Evolutionary conservation across 2,329 filamentous ascomycete genomes (phyloP).

Genomic region (Exserohilum rostratum): DNA sequence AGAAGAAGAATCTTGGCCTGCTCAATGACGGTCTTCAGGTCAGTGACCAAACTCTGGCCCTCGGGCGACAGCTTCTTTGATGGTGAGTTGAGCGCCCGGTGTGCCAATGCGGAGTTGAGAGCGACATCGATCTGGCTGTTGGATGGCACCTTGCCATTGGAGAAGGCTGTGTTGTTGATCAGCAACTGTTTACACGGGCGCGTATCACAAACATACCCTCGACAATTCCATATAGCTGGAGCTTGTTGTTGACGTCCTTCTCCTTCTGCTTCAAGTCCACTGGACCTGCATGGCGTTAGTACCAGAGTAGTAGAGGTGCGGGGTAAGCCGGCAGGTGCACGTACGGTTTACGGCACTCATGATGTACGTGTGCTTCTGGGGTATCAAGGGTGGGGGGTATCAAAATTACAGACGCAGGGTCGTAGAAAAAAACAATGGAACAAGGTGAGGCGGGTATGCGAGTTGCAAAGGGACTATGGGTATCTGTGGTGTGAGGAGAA

Average conservation of each 20-base stretch:
- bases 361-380: slow-evolving; percentile 23
- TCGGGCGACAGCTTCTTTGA: slow-evolving; percentile 80
- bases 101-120: slow-evolving; percentile 83
- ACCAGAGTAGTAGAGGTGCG: slow-evolving; percentile 52
- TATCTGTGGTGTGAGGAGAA: slow-evolving; percentile 12
- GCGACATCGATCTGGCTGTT: slow-evolving; percentile 97
- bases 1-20: slow-evolving; percentile 84
- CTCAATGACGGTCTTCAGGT: slow-evolving; percentile 79
- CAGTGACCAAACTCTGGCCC: slow-evolving; percentile 76
- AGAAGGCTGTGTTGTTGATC: slow-evolving; percentile 67
- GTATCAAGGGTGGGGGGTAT: slow-evolving; percentile 38
- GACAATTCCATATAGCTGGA: slow-evolving; percentile 92
- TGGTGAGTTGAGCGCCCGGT: slow-evolving; percentile 71
- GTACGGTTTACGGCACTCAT: slow-evolving; percentile 40
- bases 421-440: slow-evolving; percentile 29
- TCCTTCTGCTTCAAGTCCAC: slow-evolving; percentile 78
- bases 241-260: slow-evolving; percentile 85
- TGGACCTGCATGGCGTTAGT: slow-evolving; percentile 65
- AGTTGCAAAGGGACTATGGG: slow-evolving; percentile 9
- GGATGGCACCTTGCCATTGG: slow-evolving; percentile 87
- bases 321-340: slow-evolving; percentile 8
- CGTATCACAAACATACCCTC: slow-evolving; percentile 55
- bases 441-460: slow-evolving; percentile 1
- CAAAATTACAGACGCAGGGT: slow-evolving; percentile 35
- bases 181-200: slow-evolving; percentile 8